Evolutionary conservation across 2,329 filamentous ascomycete genomes (phyloP).

Genomic region (Exophiala sp.): DNA sequence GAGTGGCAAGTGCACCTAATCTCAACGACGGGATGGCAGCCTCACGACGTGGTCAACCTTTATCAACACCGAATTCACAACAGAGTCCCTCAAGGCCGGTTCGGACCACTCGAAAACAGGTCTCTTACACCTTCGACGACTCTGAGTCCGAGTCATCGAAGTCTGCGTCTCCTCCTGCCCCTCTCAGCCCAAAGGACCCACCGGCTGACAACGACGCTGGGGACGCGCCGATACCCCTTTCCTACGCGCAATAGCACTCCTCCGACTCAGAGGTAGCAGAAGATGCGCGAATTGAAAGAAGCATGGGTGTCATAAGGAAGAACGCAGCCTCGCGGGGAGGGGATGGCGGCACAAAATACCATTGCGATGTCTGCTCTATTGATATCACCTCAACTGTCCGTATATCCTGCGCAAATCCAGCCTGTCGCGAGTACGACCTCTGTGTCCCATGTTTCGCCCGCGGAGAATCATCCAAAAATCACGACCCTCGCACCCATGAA

Average conservation of each 20-base stretch:
- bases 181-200: constrained; percentile 8
- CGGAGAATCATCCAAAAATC: constrained; percentile 74
- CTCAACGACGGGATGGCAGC: too few relatives aligned
- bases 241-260: constrained; percentile 22
- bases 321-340: constrained; percentile 83
- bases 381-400: constrained; percentile 97
- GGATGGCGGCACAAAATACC: constrained; percentile 88
- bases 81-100: constrained; percentile 6
- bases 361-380: constrained; percentile 93
- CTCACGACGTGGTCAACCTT: neutral
- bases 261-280: constrained; percentile 36
- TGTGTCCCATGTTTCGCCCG: constrained; percentile 92
- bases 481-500: constrained; percentile 80
- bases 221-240: constrained; percentile 21
- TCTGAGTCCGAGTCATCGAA: constrained; percentile 7
- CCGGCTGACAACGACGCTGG: constrained; percentile 8
- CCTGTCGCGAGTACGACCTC: constrained; percentile 91
- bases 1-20: too few relatives aligned
- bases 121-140: constrained; percentile 14
- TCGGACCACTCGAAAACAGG: constrained; percentile 12
- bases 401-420: constrained; percentile 80
- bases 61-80: neutral
- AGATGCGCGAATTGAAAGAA: constrained; percentile 38
- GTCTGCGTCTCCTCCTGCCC: constrained; percentile 5
- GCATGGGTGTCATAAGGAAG: constrained; percentile 93